phyloP scores from a whole-genome alignment of 108 stramenopile species.

The Cyclotella cryptica region DNA sequence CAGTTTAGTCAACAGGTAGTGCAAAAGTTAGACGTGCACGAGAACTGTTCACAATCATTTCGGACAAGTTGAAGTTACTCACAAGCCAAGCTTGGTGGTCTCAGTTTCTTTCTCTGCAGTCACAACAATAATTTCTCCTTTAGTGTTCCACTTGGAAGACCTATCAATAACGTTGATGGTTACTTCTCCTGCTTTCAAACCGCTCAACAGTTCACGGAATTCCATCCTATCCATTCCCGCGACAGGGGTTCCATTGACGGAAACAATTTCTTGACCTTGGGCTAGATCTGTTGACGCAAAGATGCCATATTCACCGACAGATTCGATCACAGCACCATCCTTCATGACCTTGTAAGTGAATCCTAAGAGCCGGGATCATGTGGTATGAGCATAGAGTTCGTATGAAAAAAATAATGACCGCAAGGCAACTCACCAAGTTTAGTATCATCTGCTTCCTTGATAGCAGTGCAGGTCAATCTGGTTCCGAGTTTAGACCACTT shows the following conservation, averaged over 20 bases:
- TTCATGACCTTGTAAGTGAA: slow-evolving; percentile 7
- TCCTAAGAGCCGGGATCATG: not conserved
- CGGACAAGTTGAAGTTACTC: too few relatives aligned
- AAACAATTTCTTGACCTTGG: not conserved
- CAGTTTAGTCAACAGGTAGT: not conserved
- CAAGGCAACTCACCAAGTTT: not conserved
- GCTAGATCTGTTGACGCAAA: slow-evolving; percentile 3
- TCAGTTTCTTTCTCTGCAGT: not conserved
- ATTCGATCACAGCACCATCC: not conserved
- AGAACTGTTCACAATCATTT: too few relatives aligned
- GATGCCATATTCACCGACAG: slow-evolving; percentile 4
- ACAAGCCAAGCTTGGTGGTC: slow-evolving; percentile 3
- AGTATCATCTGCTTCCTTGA: not conserved
- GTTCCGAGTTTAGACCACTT: slow-evolving; percentile 5
- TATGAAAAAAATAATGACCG: not conserved
- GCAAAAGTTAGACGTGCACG: not conserved
- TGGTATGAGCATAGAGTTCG: not conserved
- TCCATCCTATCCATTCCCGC: not conserved
- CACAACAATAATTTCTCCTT: not conserved
- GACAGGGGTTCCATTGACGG: not conserved
- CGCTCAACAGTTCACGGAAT: slow-evolving; percentile 7
- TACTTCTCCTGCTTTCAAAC: slow-evolving; percentile 9
- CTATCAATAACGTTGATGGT: not conserved
- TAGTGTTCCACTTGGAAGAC: not conserved
- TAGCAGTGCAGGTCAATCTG: not conserved